Evolutionary conservation across 1,284 basidiomycete genomes (phyloP), one percentile per base, ranked within the genome.

Genomic region (Trametes polyzona): DNA sequence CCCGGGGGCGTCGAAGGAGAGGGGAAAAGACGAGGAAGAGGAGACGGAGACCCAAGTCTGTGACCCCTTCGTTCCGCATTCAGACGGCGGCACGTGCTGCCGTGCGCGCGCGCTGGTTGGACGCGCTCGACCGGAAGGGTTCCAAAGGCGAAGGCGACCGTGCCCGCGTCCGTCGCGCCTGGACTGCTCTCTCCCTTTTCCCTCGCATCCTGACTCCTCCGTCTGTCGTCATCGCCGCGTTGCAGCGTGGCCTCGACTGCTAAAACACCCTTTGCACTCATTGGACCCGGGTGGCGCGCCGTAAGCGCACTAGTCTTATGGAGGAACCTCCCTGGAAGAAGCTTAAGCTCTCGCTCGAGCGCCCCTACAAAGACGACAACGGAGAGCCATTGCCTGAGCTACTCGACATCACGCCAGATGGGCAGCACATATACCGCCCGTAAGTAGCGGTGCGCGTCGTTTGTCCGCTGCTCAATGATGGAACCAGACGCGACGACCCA

Each of bases 341-440:
- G 54, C 75, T 84, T 32, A 85, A 75, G 59, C 74, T 92, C 8
- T 86, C 88, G 1, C 78, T 92, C 36, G 90, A 93, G 69, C 77
- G 83, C 42, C 89, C 88, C 0, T 91, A 92, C 74, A 91, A 86
- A 72, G 86, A 90, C 65, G 90, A 92, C 60, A 72, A 79, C 37
- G 88, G 86, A 12, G 74, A 82, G 39, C 77, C 69, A 12, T 81
- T 91, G 26, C 85, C 83, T 21, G 75, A 78, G n/a, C 71, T 92
- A 26, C 72, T 81, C 14, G 90, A 93, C 65, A 89, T 93, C 52
- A 78, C 81, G 10, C 76, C 79, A n/a, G 84, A 88, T 40, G 88
- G 90, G 36, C 78, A 84, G 60, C 80, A 82, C 51, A 74, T 87
- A 47, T 85, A 86, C 57, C 87, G 92, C 75, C 80, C 84, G 85